These are phyloP conservation scores for Saccharum spontaneum DNA, from an alignment of 176 grass and related monocot species.

Conservation along the genomic window DNA sequence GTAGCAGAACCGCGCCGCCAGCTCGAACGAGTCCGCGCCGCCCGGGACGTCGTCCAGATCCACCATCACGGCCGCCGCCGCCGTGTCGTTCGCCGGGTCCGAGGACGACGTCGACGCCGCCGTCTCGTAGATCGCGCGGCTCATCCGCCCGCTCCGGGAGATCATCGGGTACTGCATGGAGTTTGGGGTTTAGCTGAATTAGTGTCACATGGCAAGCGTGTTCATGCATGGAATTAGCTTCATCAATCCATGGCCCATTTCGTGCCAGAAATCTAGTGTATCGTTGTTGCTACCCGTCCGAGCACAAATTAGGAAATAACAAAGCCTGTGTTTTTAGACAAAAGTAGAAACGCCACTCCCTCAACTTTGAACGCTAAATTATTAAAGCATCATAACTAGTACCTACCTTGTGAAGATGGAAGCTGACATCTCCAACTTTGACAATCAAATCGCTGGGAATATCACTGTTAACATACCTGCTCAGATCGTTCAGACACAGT, in stretches of 20 bases:
- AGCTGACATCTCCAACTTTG: constrained; percentile 73
- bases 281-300: neutral
- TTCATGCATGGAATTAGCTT: neutral
- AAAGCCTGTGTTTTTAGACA: neutral
- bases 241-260: neutral
- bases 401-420: constrained; percentile 90
- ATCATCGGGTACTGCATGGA: constrained; percentile 75
- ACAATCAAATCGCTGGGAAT: constrained; percentile 94
- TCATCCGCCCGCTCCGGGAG: constrained; percentile 84
- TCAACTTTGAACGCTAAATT: no score
- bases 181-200: no score
- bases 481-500: neutral
- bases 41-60: constrained; percentile 75
- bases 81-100: constrained; percentile 30
- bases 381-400: no score
- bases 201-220: neutral
- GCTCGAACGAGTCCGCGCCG: constrained; percentile 68
- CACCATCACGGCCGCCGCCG: constrained; percentile 42
- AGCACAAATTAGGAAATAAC: neutral
- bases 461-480: constrained; percentile 85
- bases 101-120: neutral
- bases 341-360: neutral
- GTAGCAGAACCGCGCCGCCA: constrained; percentile 94
- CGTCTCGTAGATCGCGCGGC: constrained; percentile 73
- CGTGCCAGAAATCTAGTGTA: no score